Evolutionary conservation across 2,329 filamentous ascomycete genomes (phyloP).

Genomic region (Fusarium nodosum): DNA sequence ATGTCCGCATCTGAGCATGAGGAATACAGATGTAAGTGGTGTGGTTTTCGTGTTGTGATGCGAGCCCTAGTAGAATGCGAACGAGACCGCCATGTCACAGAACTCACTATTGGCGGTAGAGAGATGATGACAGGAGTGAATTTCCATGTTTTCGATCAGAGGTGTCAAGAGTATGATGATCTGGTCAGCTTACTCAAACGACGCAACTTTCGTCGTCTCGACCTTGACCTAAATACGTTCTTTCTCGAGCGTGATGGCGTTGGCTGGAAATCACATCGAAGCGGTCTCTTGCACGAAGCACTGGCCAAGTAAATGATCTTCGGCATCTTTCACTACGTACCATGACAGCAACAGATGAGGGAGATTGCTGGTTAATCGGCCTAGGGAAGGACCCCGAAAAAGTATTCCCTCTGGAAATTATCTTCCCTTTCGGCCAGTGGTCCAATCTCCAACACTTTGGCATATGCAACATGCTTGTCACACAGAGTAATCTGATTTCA

Average conservation of each 20-base stretch:
- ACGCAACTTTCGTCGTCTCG: neutral
- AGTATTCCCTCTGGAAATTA: neutral
- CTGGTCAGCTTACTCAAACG: neutral
- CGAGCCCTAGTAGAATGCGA: neutral
- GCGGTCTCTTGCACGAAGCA: neutral
- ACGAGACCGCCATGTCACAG: neutral
- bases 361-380: rapidly evolving
- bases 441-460: slow-evolving; percentile 3
- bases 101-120: neutral
- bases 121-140: neutral
- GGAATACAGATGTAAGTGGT: neutral
- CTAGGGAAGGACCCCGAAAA: neutral
- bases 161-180: neutral
- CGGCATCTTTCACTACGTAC: neutral
- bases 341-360: rapidly evolving
- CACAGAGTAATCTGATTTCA: neutral
- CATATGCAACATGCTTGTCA: neutral
- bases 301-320: slow-evolving; percentile 5
- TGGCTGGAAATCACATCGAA: slow-evolving; percentile 1
- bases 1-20: neutral
- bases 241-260: neutral
- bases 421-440: slow-evolving; percentile 5
- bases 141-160: slow-evolving; percentile 4
- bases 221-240: neutral
- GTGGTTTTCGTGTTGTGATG: neutral